Conservation (phyloP, 331 rosid genomes). For the Pyrus hybrid region DNA sequence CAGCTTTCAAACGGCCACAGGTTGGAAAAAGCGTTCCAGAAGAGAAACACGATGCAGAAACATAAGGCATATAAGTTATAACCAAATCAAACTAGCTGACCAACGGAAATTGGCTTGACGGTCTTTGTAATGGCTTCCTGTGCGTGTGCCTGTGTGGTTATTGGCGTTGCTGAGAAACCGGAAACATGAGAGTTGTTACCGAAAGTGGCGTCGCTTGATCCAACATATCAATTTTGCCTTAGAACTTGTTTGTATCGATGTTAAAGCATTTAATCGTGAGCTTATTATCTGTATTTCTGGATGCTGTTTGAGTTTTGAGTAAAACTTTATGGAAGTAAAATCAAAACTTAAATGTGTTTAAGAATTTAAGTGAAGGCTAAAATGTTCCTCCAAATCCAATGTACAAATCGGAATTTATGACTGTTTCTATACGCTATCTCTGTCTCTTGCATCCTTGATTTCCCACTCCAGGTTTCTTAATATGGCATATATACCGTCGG, state of each 20-base stretch:
- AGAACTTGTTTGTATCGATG: background rate
- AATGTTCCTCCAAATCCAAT: background rate
- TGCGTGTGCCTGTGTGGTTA: background rate
- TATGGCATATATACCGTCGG: constrained; percentile 39
- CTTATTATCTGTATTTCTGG: background rate
- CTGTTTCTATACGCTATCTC: background rate
- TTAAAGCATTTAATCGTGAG: background rate
- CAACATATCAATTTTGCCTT: constrained; percentile 24
- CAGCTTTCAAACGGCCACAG: constrained; percentile 11
- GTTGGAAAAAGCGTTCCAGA: background rate
- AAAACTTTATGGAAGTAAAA: too few species aligned
- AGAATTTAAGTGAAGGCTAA: too few species aligned
- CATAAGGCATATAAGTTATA: constrained; percentile 12
- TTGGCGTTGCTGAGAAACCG: background rate
- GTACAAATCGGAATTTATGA: background rate
- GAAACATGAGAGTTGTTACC: background rate
- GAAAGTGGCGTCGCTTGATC: background rate
- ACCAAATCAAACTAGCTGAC: constrained; percentile 10
- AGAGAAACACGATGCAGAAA: background rate
- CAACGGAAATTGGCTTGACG: too few species aligned
- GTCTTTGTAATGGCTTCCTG: background rate
- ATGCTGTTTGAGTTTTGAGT: background rate
- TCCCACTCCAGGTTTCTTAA: constrained; percentile 47
- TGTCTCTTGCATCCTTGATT: constrained; percentile 27
- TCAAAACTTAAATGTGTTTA: too few species aligned